Base-by-base conservation (phyloP, 257 asterid genomes). In the Avicennia marina region DNA sequence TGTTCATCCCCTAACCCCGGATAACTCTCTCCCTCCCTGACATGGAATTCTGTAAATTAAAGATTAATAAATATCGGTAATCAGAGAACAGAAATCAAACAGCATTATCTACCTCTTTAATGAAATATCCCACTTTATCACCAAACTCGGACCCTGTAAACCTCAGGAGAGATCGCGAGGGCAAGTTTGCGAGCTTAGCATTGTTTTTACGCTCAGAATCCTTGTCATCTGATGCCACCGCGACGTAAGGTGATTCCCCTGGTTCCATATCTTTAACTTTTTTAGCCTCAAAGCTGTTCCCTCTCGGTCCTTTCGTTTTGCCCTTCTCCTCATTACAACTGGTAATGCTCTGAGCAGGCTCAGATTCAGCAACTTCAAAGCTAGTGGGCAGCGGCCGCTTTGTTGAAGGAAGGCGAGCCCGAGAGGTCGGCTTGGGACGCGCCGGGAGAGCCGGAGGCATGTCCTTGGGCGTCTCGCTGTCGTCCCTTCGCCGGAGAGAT, bases 401-500 rank as follows among this genome's bases (percentile, higher is more conserved):
- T 10, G 45, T 44, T 0, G 96, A 84, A 2, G 96, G 97, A 32
- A 71, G 86, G 12, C 99, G 86, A 59, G 89, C 75, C 26, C 86
- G 79, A 0, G 87, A 44, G 11, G 76, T 56, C 11, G 77, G 62
- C 79, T 44, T 79, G 6, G 99, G 97, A 44, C 99, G 77, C 2
- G 80, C 60, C 33, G 99, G 99, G 12, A 93, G 81, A 33, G 85
- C 96, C 46, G 99, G 99, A 10, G 96, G 96, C 57, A 77, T 20
- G 64, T 86, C 96, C 67, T 69, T 79, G 8, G 84, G 83, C 69
- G 44, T 66, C 60, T 86, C 90, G 51, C 43, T 24, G 59, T 79
- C 95, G 11, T 81, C 95, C 45, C 78, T 74, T 29, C 56, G 75
- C 76, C 70, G 79, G 62, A 93, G 86, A 31, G 88, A 72, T 18